Evolutionary conservation across 352 stramenopile species (phyloP).

Genomic region (Lagenidium sp.): DNA sequence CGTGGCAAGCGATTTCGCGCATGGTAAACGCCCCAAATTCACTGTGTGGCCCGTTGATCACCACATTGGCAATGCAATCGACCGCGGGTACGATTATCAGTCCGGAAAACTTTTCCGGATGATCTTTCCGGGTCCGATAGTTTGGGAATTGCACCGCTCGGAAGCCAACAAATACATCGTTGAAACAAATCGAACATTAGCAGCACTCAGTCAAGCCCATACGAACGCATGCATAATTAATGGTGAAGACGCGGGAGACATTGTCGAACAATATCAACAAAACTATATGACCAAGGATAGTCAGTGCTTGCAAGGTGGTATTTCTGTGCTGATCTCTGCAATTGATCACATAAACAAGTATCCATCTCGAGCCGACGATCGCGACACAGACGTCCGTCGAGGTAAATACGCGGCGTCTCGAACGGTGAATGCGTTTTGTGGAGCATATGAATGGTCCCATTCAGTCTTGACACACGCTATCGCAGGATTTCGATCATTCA

Average conservation of each 20-base stretch:
- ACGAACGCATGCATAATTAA: constrained; percentile 4
- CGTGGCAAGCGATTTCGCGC: not conserved
- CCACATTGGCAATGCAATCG: not conserved
- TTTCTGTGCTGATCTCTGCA: not conserved
- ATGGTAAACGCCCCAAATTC: not conserved
- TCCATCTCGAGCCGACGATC: constrained; percentile 2
- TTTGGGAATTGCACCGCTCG: not conserved
- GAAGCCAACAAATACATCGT: not conserved
- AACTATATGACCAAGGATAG: constrained; percentile 5
- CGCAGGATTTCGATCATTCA: not conserved
- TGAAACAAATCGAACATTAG: constrained; percentile 4
- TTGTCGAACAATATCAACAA: constrained; percentile 6
- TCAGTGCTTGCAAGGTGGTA: not conserved
- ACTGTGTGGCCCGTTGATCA: not conserved
- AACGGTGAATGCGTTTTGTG: constrained; percentile 2
- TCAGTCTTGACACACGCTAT: constrained; percentile 1
- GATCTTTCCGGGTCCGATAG: not conserved
- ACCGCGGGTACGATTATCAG: not conserved
- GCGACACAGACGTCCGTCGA: not conserved
- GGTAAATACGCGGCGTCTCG: constrained; percentile 3
- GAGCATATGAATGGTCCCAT: constrained; percentile 5
- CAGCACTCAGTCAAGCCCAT: not conserved
- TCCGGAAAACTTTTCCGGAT: not conserved
- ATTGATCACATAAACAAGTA: not conserved
- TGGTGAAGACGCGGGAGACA: constrained; percentile 4